Conservation (phyloP, 2,329 filamentous ascomycete species). For the Cytospora piceicola region DNA sequence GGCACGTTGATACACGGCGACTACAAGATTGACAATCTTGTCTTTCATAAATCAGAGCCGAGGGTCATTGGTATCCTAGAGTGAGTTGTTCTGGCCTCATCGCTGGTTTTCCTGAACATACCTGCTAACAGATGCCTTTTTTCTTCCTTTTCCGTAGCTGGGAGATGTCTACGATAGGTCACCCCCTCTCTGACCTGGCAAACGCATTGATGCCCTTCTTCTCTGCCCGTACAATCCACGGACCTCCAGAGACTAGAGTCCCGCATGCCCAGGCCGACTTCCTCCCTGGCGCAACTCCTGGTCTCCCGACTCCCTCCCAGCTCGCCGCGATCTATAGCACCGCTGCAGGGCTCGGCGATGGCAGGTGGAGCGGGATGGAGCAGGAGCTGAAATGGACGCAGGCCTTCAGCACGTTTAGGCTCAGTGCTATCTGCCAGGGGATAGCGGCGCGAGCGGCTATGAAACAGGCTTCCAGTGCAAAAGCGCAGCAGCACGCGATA, state of each 20-base stretch:
- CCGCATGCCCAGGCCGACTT: slow-evolving; percentile 52
- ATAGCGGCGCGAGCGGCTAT: slow-evolving; percentile 87
- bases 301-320: slow-evolving; percentile 47
- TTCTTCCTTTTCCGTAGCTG: slow-evolving; percentile 58
- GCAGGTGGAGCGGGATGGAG: slow-evolving; percentile 30
- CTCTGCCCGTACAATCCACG: slow-evolving; percentile 39
- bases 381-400: slow-evolving; percentile 64
- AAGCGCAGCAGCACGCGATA: slow-evolving; percentile 73
- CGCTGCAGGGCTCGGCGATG: slow-evolving; percentile 63
- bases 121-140: background rate
- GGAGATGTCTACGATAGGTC: slow-evolving; percentile 99
- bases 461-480: slow-evolving; percentile 86
- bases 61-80: slow-evolving; percentile 91
- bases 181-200: slow-evolving; percentile 87
- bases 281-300: slow-evolving; percentile 64
- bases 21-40: slow-evolving; percentile 91
- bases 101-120: background rate
- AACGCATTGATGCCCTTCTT: slow-evolving; percentile 69
- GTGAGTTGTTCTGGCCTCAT: slow-evolving; percentile 46
- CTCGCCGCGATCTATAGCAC: slow-evolving; percentile 45
- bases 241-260: slow-evolving; percentile 25
- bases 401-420: slow-evolving; percentile 65
- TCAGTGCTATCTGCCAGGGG: slow-evolving; percentile 74
- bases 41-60: slow-evolving; percentile 88
- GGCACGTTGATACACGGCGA: slow-evolving; percentile 88